These are phyloP conservation scores for Penicillium riverlandense DNA, from an alignment of 495 filamentous ascomycete genomes.

Conservation along the genomic window DNA sequence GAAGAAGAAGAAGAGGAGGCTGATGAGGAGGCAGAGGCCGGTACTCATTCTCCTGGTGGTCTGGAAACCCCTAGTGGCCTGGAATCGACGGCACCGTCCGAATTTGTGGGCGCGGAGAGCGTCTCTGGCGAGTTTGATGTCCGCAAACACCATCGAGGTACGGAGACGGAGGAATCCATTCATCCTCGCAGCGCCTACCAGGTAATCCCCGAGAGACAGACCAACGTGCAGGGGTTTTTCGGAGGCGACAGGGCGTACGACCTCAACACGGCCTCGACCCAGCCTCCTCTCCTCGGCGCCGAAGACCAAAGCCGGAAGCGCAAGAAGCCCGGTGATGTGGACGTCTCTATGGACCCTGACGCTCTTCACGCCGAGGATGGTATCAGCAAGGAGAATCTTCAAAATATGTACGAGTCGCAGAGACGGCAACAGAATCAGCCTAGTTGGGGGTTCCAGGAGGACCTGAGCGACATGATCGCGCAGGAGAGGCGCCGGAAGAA, in stretches of 20 bases:
- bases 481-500: constrained; percentile 80
- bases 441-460: constrained; percentile 82
- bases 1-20: constrained; percentile 62
- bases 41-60: constrained; percentile 66
- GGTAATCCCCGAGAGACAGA: constrained; percentile 80
- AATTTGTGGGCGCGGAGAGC: constrained; percentile 63
- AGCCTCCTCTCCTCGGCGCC: constrained; percentile 67
- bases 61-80: constrained; percentile 77
- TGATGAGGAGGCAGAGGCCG: constrained; percentile 48
- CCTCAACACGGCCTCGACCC: constrained; percentile 47
- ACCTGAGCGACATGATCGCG: constrained; percentile 94
- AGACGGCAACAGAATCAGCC: constrained; percentile 61
- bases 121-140: constrained; percentile 86
- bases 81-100: constrained; percentile 69
- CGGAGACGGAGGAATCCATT: constrained; percentile 76
- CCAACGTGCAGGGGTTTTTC: constrained; percentile 85
- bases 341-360: constrained; percentile 83
- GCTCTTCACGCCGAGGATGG: constrained; percentile 62
- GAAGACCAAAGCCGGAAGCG: constrained; percentile 77
- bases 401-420: constrained; percentile 70
- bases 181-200: constrained; percentile 75
- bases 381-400: constrained; percentile 58
- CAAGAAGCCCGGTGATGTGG: constrained; percentile 92
- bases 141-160: constrained; percentile 78
- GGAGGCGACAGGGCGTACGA: constrained; percentile 91